Percentiles rank a stretch among this genome's conserved stretches.
phyloP scores from a whole-genome alignment of 2,329 filamentous ascomycete genomes.

The Akanthomyces muscarius region DNA sequence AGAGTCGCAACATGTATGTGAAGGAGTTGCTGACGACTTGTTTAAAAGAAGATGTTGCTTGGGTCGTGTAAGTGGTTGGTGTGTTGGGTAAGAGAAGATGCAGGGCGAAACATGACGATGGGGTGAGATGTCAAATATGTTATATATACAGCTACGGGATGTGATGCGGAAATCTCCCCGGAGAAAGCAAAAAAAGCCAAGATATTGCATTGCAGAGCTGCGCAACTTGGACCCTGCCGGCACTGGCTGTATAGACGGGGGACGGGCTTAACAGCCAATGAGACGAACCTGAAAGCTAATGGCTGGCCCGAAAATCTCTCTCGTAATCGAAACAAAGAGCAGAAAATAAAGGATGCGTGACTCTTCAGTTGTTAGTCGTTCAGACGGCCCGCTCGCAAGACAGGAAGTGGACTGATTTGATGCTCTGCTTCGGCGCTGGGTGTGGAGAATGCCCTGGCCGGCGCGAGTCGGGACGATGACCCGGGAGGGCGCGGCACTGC shows the following conservation, averaged over 20 bases:
- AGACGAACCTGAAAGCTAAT: neutral
- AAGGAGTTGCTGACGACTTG: neutral
- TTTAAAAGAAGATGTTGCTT: neutral
- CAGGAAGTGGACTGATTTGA: slow-evolving; percentile 9
- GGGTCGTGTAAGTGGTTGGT: neutral
- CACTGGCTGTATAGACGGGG: neutral
- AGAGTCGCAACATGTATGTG: slow-evolving; percentile 8
- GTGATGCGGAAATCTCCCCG: neutral
- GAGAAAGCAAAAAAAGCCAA: slow-evolving; percentile 4
- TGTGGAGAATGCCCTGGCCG: neutral
- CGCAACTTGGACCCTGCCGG: neutral
- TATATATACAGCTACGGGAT: neutral
- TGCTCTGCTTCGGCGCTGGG: neutral
- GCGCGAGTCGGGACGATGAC: slow-evolving; percentile 10
- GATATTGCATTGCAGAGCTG: neutral
- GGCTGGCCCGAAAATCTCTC: neutral
- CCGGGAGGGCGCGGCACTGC: neutral
- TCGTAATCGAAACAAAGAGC: neutral
- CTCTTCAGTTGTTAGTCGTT: too few species aligned
- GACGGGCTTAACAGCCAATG: neutral
- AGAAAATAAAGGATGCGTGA: neutral
- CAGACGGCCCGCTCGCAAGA: neutral
- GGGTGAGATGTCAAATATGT: neutral
- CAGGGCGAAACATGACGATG: neutral
- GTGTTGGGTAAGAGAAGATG: neutral